phyloP scores from a whole-genome alignment of 2,329 filamentous ascomycete genomes.

The Aspergillus hortae region DNA sequence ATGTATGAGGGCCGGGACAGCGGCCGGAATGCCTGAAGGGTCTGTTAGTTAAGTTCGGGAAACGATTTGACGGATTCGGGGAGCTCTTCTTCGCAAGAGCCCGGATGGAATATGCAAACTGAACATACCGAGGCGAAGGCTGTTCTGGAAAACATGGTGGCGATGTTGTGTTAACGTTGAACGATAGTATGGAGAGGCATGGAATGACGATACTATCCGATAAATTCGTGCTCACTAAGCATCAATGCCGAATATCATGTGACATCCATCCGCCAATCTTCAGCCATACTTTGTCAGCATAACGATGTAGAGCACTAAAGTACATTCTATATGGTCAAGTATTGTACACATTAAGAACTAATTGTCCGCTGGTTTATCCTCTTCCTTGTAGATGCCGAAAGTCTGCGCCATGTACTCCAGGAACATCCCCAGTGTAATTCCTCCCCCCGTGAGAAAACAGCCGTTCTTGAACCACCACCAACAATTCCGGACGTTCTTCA shows the following conservation, averaged over 20 bases:
- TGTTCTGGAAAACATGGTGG: slow-evolving; percentile 28
- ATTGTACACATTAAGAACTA: too few relatives aligned
- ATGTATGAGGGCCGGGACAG: slow-evolving; percentile 23
- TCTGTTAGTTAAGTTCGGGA: neutral
- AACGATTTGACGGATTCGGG: neutral
- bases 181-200: neutral
- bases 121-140: slow-evolving; percentile 2
- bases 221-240: neutral
- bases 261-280: neutral
- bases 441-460: slow-evolving; percentile 59
- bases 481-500: slow-evolving; percentile 56
- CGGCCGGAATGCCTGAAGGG: slow-evolving; percentile 28
- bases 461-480: slow-evolving; percentile 65
- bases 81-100: neutral
- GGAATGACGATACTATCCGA: neutral
- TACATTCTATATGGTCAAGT: too few relatives aligned
- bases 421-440: slow-evolving; percentile 53
- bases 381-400: slow-evolving; percentile 22
- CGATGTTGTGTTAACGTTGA: neutral
- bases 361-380: neutral
- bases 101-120: neutral
- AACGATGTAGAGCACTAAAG: too few relatives aligned
- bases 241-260: neutral
- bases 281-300: neutral
- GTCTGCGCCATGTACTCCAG: slow-evolving; percentile 49